Conservation (phyloP, 164 flowering plant species). For the Vitis rupestris region DNA sequence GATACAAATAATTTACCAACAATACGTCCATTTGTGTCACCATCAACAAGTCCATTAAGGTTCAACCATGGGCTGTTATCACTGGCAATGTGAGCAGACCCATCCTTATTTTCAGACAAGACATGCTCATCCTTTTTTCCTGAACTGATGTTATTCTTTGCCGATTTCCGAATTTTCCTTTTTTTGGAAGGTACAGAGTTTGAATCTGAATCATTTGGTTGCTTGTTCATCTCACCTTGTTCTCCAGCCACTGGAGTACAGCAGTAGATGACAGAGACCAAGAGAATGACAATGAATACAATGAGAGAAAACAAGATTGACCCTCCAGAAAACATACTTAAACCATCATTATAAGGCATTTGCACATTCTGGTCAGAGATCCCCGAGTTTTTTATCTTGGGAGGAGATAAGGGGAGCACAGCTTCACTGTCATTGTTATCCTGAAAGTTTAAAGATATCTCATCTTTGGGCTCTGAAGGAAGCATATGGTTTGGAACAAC, state of each 20-base stretch:
- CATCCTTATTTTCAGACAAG: constrained; percentile 18
- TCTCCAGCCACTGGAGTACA: neutral
- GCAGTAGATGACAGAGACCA: constrained; percentile 5
- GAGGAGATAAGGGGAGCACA: constrained; percentile 2
- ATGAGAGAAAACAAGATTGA: constrained; percentile 5
- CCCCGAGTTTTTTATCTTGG: neutral
- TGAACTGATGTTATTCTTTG: constrained; percentile 11
- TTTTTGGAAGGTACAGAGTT: constrained; percentile 23
- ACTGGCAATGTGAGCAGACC: constrained; percentile 5
- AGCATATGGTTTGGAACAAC: constrained; percentile 9
- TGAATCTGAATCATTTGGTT: neutral
- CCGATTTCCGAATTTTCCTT: constrained; percentile 33
- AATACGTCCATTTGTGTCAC: constrained; percentile 38
- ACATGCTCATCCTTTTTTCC: constrained; percentile 14
- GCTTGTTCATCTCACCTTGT: constrained; percentile 11
- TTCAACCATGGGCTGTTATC: constrained; percentile 13
- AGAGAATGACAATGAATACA: constrained; percentile 12
- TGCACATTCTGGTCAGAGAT: constrained; percentile 6
- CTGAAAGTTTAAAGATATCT: constrained; percentile 2
- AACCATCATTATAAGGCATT: neutral
- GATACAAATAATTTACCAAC: constrained; percentile 69
- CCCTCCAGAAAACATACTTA: constrained; percentile 2
- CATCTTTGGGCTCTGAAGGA: constrained; percentile 5
- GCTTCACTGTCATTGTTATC: neutral
- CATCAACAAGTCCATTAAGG: constrained; percentile 25